These are phyloP conservation scores for Tephrocybe sp. DNA, from an alignment of 768 basidiomycete species.

Conservation along the genomic window DNA sequence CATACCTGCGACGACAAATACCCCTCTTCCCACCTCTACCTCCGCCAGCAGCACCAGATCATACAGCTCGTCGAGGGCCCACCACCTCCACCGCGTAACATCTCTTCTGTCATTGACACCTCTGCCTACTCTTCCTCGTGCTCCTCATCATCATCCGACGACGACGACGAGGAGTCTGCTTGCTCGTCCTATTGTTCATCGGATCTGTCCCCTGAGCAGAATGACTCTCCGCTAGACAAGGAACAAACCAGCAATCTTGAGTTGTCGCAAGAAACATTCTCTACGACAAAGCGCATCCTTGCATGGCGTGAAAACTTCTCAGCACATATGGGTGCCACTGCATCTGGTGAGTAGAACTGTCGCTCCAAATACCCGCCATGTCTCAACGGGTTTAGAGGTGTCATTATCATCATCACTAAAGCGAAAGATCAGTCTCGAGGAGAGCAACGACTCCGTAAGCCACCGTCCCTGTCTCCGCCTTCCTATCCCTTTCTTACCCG, in stretches of 20 bases:
- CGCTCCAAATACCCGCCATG: neutral
- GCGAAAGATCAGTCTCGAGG: constrained; percentile 50
- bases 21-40: constrained; percentile 41
- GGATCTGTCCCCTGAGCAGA: constrained; percentile 40
- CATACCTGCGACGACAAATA: constrained; percentile 30
- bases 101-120: constrained; percentile 38
- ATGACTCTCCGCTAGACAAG: constrained; percentile 20
- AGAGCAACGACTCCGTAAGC: constrained; percentile 41
- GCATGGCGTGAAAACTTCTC: constrained; percentile 68
- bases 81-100: constrained; percentile 52
- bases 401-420: constrained; percentile 40
- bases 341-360: constrained; percentile 36
- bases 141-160: constrained; percentile 35
- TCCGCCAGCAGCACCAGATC: constrained; percentile 56
- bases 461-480: constrained; percentile 4
- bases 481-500: constrained; percentile 9
- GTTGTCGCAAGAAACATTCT: constrained; percentile 45
- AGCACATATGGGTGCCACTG: constrained; percentile 38
- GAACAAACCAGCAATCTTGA: constrained; percentile 21
- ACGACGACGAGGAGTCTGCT: constrained; percentile 43
- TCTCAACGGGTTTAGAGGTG: constrained; percentile 22
- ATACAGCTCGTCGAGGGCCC: constrained; percentile 74
- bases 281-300: constrained; percentile 64
- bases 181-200: constrained; percentile 77
- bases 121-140: constrained; percentile 40